These are phyloP conservation scores for Adenanthera pavonina DNA, from an alignment of 306 rosid genomes.

Conservation along the genomic window DNA sequence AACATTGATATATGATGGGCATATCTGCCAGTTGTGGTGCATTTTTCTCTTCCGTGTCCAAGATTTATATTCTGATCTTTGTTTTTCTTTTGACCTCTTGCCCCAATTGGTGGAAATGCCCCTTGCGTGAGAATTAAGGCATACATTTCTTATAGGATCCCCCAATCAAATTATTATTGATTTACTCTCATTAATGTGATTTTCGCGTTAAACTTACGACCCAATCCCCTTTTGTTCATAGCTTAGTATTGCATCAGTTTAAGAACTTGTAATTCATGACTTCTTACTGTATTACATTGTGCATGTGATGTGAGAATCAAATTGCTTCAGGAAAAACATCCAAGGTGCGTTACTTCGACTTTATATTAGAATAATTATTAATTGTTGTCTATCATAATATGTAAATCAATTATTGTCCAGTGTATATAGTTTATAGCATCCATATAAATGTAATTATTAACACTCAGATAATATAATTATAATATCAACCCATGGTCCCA, in stretches of 20 bases:
- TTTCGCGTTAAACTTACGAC: conserved; percentile 19
- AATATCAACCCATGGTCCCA: conserved; percentile 22
- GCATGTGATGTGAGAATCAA: conserved; percentile 47
- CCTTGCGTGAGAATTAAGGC: neutral
- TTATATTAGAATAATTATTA: conserved; percentile 6
- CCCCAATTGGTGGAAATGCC: neutral
- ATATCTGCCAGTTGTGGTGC: conserved; percentile 3
- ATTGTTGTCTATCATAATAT: conserved; percentile 5
- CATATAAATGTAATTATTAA: neutral
- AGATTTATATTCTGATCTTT: neutral
- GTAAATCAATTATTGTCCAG: neutral
- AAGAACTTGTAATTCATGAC: conserved; percentile 37
- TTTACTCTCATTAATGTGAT: conserved; percentile 26
- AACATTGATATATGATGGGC: conserved; percentile 10
- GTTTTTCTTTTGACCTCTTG: neutral
- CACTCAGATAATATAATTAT: conserved; percentile 6
- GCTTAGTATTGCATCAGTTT: conserved; percentile 35
- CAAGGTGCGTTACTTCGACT: conserved; percentile 58
- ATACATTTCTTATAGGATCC: neutral
- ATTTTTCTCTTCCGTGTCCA: conserved; percentile 33
- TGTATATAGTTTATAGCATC: neutral
- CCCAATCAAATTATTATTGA: neutral
- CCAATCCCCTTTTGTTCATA: conserved; percentile 15
- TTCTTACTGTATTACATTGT: conserved; percentile 51
- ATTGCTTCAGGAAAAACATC: conserved; percentile 78